These are phyloP conservation scores for Pythium folliculosum DNA, from an alignment of 352 stramenopile genomes.

Conservation along the genomic window DNA sequence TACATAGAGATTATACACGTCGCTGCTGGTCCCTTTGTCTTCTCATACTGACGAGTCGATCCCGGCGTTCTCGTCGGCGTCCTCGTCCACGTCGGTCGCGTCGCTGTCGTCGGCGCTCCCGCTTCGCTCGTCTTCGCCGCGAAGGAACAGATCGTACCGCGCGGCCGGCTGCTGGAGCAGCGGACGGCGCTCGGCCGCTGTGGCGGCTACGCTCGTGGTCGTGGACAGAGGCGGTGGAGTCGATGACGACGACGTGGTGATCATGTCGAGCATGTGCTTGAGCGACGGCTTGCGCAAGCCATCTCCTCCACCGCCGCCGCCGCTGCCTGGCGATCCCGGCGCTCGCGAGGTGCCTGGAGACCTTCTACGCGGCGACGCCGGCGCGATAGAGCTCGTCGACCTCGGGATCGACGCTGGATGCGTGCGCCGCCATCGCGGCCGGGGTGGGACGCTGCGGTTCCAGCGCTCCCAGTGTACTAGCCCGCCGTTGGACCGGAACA, in stretches of 20 bases:
- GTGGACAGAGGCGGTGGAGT: background rate
- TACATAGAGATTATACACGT: conserved; percentile 4
- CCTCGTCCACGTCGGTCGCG: conserved; percentile 25
- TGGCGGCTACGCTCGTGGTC: background rate
- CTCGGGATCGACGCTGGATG: background rate
- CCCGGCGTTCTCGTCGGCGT: background rate
- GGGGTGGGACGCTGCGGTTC: background rate
- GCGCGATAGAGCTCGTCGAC: conserved; percentile 11
- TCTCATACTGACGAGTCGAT: background rate
- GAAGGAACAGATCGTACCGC: conserved; percentile 21
- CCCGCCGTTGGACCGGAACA: conserved; percentile 49
- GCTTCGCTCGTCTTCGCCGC: conserved; percentile 4
- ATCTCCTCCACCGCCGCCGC: background rate
- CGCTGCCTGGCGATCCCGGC: background rate
- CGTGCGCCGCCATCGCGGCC: background rate
- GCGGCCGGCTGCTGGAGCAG: conserved; percentile 36
- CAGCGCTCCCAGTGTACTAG: conserved; percentile 38
- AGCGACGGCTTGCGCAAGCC: conserved; percentile 19
- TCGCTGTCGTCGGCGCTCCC: conserved; percentile 16
- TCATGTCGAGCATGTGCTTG: conserved; percentile 25
- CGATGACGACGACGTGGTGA: conserved; percentile 10
- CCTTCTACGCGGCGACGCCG: background rate
- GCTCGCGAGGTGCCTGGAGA: background rate
- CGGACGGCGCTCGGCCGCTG: conserved; percentile 13
- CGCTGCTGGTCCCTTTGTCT: background rate